Evolutionary conservation across 441 rosid genomes (phyloP).

Genomic region (Isatis lusitanica): DNA sequence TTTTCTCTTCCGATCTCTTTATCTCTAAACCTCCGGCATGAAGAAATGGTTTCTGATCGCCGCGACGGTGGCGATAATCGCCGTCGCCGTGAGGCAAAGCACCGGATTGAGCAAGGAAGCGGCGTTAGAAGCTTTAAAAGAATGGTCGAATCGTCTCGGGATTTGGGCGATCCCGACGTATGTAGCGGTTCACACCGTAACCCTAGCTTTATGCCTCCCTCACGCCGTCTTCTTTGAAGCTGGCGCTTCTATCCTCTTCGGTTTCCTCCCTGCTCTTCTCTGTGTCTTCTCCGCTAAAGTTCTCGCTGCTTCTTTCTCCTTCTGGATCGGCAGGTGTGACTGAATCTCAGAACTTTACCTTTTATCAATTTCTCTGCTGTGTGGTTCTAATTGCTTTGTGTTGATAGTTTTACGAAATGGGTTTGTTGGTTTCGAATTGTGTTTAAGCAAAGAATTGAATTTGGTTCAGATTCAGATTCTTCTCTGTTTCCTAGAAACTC

Average conservation of each 20-base stretch:
- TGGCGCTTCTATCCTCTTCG: conserved; percentile 76
- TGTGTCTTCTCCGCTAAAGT: conserved; percentile 80
- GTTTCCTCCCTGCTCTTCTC: conserved; percentile 75
- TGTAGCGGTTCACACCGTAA: conserved; percentile 69
- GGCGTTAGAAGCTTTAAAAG: conserved; percentile 43
- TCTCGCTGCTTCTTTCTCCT: conserved; percentile 88
- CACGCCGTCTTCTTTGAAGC: conserved; percentile 91
- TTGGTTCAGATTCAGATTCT: not conserved
- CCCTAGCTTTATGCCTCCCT: conserved; percentile 77
- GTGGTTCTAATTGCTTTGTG: not conserved
- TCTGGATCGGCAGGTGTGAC: conserved; percentile 91
- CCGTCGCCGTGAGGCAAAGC: conserved; percentile 38
- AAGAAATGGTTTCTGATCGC: conserved; percentile 58
- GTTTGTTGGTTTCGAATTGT: not conserved
- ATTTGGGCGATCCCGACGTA: conserved; percentile 82
- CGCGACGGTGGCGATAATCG: conserved; percentile 37
- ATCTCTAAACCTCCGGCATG: conserved; percentile 32
- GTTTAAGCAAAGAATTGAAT: not conserved
- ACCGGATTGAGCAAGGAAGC: conserved; percentile 67
- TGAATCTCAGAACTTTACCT: not conserved
- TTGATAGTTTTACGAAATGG: not conserved
- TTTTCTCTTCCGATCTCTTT: no score
- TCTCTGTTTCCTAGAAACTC: no score
- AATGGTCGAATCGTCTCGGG: conserved; percentile 72
- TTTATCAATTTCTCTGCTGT: not conserved